Base-by-base conservation (phyloP, 768 basidiomycete genomes). In the Termitomyces eurrhizus region DNA sequence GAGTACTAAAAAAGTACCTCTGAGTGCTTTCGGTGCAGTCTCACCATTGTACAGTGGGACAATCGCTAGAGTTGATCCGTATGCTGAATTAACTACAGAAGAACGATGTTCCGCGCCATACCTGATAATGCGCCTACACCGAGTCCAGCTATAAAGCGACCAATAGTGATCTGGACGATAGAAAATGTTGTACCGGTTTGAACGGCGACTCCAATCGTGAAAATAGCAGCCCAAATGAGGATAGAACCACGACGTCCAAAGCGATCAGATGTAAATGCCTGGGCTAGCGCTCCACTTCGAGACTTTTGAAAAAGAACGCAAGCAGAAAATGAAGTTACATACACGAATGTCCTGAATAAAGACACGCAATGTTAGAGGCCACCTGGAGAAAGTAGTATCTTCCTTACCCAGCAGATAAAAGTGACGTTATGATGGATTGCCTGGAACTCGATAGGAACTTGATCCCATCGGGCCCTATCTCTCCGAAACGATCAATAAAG, bases 111-210 rank as follows among this genome's bases (percentile, higher is more conserved):
- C 29, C n/a, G 50, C n/a, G 18, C 33, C 73, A n/a, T 65, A 85
- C 86, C 85, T 61, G 83, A 91, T 52, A 91, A 67, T 2, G 90
- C 86, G 2, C 90, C 89, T 2, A 92, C 90, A 24, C 90, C 90
- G 8, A 92, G 75, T 49, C 90, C 90, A 16, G 90, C 88, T 55
- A 91, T 77, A 62, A 86, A 89, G 4, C 87, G 83, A n/a, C 88
- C 90, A 50, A 88, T 77, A 1, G 85, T 85, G 42, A 93, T 79
- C 67, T 92, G 90, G 1, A 70, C 82, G 37, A 90, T 69, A 1
- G 85, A 85, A 57, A 73, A 75, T 3, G 74, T 75, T 0, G 90
- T 87, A 18, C 77, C 88, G 3, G 89, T 91, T 65, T 91, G 89
- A 57, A 91, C 78, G 2, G 82, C 83, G 29, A 85, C 83, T 0